These are phyloP conservation scores for Pythium plurisporium DNA, from an alignment of 352 stramenopile genomes.

Conservation along the genomic window DNA sequence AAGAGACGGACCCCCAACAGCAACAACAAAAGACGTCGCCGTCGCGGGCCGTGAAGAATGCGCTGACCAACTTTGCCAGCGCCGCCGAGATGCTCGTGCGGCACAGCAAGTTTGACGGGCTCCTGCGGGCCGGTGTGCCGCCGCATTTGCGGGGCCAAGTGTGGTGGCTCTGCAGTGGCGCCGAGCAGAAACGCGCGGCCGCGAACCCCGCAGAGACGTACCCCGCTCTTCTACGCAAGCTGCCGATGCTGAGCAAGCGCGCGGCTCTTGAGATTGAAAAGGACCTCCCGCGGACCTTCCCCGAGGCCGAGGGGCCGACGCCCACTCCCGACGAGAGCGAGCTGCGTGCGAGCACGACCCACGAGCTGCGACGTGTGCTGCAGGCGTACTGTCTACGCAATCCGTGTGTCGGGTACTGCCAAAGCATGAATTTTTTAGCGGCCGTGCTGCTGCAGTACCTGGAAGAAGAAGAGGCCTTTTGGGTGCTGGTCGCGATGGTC, in stretches of 20 bases:
- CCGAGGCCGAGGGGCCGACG: conserved; percentile 17
- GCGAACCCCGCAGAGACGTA: conserved; percentile 43
- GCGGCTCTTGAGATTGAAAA: conserved; percentile 87
- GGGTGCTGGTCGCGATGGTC: conserved; percentile 80
- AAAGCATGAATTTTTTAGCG: conserved; percentile 88
- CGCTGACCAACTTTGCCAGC: conserved; percentile 42
- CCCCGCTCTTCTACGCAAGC: conserved; percentile 40
- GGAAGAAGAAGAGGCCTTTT: conserved; percentile 85
- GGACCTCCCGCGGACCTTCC: conserved; percentile 82
- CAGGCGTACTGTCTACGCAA: conserved; percentile 85
- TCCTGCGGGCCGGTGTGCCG: conserved; percentile 62
- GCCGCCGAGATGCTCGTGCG: conserved; percentile 49
- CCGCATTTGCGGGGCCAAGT: conserved; percentile 62
- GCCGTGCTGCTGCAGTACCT: conserved; percentile 76
- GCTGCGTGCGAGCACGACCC: conserved; percentile 33
- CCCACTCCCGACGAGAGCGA: conserved; percentile 8
- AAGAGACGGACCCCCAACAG: conserved; percentile 4
- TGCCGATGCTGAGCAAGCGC: conserved; percentile 57
- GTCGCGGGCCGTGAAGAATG: conserved; percentile 39
- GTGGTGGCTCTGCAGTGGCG: conserved; percentile 81
- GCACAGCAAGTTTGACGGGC: conserved; percentile 56
- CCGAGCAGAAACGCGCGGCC: conserved; percentile 37
- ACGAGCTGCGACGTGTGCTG: conserved; percentile 71
- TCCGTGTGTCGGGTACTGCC: conserved; percentile 82
- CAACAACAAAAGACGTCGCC: conserved; percentile 20